Percentiles rank a stretch among this genome's conserved stretches.
These are phyloP conservation scores for Phylloporus sp. DNA, from an alignment of 768 basidiomycete genomes.

Conservation along the genomic window DNA sequence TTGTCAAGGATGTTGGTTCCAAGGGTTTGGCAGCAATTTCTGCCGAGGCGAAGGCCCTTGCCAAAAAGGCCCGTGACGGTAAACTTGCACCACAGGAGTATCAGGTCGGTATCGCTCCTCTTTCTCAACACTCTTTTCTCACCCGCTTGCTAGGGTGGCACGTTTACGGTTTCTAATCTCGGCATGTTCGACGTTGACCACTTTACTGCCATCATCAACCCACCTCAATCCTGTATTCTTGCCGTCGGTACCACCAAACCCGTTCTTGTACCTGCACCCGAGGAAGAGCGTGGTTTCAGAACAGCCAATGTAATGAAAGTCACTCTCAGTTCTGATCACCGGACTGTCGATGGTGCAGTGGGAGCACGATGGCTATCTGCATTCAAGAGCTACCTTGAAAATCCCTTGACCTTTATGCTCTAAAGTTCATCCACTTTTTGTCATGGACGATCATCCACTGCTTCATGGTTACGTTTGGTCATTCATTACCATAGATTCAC, in stretches of 20 bases:
- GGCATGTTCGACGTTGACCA: slow-evolving; percentile 96
- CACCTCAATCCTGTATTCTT: slow-evolving; percentile 96
- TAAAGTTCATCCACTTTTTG: slow-evolving; percentile 38
- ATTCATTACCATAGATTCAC: slow-evolving; percentile 22
- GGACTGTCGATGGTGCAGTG: slow-evolving; percentile 94
- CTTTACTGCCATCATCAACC: slow-evolving; percentile 99
- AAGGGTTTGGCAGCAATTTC: slow-evolving; percentile 95
- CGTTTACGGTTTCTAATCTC: slow-evolving; percentile 98
- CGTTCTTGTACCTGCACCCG: slow-evolving; percentile 82
- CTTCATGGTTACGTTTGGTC: slow-evolving; percentile 3
- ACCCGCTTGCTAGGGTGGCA: slow-evolving; percentile 65
- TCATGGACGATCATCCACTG: neutral
- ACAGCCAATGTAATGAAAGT: slow-evolving; percentile 90
- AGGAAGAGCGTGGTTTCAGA: slow-evolving; percentile 95
- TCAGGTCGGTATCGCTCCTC: slow-evolving; percentile 53
- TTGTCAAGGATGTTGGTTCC: slow-evolving; percentile 86
- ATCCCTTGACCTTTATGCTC: slow-evolving; percentile 95
- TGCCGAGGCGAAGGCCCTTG: slow-evolving; percentile 85
- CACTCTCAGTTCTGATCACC: slow-evolving; percentile 92
- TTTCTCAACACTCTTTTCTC: neutral
- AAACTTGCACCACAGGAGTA: slow-evolving; percentile 95
- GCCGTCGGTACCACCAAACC: slow-evolving; percentile 87
- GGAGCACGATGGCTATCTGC: slow-evolving; percentile 89
- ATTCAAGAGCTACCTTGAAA: slow-evolving; percentile 96
- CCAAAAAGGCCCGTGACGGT: slow-evolving; percentile 94